Percentiles rank a stretch among this genome's conserved stretches.
phyloP scores from a whole-genome alignment of 2,329 filamentous ascomycete genomes.

The Coleophoma cylindrospora region DNA sequence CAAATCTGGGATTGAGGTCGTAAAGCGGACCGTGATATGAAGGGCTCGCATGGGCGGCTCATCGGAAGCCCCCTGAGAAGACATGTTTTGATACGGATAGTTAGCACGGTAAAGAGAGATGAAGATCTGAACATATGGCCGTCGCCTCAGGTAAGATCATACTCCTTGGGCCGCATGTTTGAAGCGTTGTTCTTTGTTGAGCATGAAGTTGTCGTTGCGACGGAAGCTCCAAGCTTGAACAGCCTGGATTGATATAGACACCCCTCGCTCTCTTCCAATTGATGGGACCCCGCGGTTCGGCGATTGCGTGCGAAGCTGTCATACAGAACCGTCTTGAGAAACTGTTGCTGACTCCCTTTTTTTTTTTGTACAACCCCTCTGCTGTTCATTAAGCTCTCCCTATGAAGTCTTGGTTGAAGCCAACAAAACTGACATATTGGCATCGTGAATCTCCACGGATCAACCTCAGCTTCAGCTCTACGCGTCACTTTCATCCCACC shows the following conservation, averaged over 20 bases:
- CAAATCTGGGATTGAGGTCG: conserved; percentile 77
- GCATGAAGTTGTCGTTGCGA: too few species aligned
- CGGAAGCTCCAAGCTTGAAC: too few species aligned
- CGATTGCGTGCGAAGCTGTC: not conserved
- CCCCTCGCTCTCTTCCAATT: not conserved
- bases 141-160: too few species aligned
- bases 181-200: too few species aligned
- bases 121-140: not conserved
- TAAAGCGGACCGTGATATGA: conserved; percentile 86
- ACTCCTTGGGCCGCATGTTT: too few species aligned
- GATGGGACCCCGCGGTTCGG: not conserved
- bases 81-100: not conserved
- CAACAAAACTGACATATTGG: not conserved
- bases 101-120: not conserved
- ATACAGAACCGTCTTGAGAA: not conserved
- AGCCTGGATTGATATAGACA: not conserved
- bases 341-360: too few species aligned
- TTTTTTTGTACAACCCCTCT: too few species aligned
- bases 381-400: not conserved
- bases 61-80: not conserved
- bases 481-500: conserved; percentile 17
- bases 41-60: conserved; percentile 37
- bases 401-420: not conserved
- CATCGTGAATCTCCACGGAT: too few species aligned
- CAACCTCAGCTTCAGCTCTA: conserved; percentile 4